A percentile compares a stretch with the other conserved stretches of the same genome.
Conservation (phyloP, 75 land plant species). For the Isoetes taiwanensis region DNA sequence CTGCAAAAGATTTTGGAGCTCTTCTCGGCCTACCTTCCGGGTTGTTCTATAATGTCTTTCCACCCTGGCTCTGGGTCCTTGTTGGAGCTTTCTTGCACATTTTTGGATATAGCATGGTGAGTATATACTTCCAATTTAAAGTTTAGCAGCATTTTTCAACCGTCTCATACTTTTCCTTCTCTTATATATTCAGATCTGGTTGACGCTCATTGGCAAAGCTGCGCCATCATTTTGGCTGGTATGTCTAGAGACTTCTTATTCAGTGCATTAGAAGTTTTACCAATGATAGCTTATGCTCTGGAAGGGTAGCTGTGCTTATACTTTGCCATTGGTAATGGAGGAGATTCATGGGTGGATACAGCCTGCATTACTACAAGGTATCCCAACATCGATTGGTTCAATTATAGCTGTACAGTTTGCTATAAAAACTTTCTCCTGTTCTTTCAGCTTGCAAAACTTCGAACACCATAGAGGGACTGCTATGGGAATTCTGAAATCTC, state of each 20-base stretch:
- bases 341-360: slow-evolving; percentile 34
- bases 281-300: slow-evolving; percentile 9
- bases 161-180: neutral
- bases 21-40: slow-evolving; percentile 28
- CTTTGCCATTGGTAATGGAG: slow-evolving; percentile 27
- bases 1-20: slow-evolving; percentile 39
- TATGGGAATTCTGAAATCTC: slow-evolving; percentile 32
- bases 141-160: neutral
- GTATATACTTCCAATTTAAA: neutral
- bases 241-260: slow-evolving; percentile 7
- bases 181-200: slow-evolving; percentile 10
- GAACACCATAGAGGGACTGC: slow-evolving; percentile 29
- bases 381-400: neutral
- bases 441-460: slow-evolving; percentile 27
- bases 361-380: slow-evolving; percentile 37
- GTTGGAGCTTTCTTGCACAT: slow-evolving; percentile 30
- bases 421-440: neutral
- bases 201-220: slow-evolving; percentile 16
- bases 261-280: too few relatives aligned
- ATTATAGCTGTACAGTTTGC: neutral
- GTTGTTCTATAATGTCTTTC: slow-evolving; percentile 24
- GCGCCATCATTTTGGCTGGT: slow-evolving; percentile 26
- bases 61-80: slow-evolving; percentile 27
- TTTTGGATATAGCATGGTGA: slow-evolving; percentile 23
- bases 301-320: slow-evolving; percentile 25